Base-by-base conservation (phyloP, 768 basidiomycete genomes). In the Kwoniella sp. region DNA sequence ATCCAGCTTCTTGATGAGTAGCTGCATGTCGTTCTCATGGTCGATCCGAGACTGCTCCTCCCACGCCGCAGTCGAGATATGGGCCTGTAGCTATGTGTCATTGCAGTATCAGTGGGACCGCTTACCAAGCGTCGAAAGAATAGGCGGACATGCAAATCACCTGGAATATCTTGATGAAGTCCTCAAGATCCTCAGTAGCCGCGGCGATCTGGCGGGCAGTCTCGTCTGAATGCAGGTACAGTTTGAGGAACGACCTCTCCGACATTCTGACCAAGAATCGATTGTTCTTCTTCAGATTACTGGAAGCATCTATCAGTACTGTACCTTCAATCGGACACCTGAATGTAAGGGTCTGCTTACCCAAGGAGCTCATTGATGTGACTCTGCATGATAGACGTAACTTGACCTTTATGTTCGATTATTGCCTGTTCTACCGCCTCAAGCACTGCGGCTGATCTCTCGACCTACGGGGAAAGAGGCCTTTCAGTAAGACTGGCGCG, bases 141-240 rank as follows among this genome's bases (percentile, higher is more conserved):
- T n/a, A n/a, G n/a, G n/a, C n/a, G n/a, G n/a, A n/a, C n/a, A n/a
- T n/a, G n/a, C n/a, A 57, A 75, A 65, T 51, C 62, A 84, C 85
- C 34, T 85, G 82, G 72, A 89, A 88, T 74, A 87, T 82, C n/a
- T 79, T 78, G 45, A 88, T 74, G 4, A 86, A 85, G 38, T 88
- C 85, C 26, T 82, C 81, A 23, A 91, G 81, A 1, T 82, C 82
- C 12, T 84, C 81, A 56, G 87, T 85, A 56, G 87, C 88, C 2
- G 75, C 80, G 0, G 77, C 72, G 38, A 91, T 85, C 31, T 85
- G 84, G 2, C 82, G 81, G 17, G 84, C 74, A 29, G 88, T 88
- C 67, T 91, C 89, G 41, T 89, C 87, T 48, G 89, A 85, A 74
- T 87, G 87, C 41, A 92, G 83, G 73, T 90, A 92, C 3, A 90